phyloP scores from a whole-genome alignment of 345 rosid genomes.

The Alliaria petiolata region DNA sequence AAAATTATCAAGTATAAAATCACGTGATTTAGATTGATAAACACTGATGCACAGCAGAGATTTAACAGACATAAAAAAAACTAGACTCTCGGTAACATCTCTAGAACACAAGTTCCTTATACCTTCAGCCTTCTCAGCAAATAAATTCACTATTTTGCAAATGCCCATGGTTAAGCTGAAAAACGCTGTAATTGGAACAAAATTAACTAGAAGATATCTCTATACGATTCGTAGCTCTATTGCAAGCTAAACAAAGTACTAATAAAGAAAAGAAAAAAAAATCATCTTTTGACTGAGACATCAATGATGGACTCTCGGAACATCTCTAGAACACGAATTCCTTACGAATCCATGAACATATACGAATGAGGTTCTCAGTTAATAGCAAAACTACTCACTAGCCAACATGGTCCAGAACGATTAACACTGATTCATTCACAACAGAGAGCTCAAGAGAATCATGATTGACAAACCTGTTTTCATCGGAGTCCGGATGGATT shows the following conservation, averaged over 20 bases:
- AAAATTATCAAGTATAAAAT: background rate
- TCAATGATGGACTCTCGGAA: background rate
- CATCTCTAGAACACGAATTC: background rate
- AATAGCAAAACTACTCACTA: background rate
- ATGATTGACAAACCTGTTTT: conserved; percentile 62
- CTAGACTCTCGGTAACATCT: no score
- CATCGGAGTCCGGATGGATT: conserved; percentile 87
- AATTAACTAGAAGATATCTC: background rate
- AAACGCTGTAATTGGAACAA: no score
- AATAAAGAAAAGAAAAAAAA: background rate
- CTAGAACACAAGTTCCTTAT: background rate
- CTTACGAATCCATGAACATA: background rate
- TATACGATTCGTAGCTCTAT: background rate
- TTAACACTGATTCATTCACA: background rate
- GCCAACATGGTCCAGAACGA: background rate
- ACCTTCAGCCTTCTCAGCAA: no score
- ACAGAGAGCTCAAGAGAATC: background rate
- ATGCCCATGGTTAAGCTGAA: no score
- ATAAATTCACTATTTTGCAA: no score
- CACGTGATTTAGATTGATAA: no score
- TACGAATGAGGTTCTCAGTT: background rate
- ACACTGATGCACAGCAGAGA: no score
- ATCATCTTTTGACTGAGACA: background rate
- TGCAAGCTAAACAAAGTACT: background rate
- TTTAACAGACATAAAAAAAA: no score